Conservation (phyloP, 2,329 filamentous ascomycete genomes). For the Teratosphaeria gauchensis region DNA sequence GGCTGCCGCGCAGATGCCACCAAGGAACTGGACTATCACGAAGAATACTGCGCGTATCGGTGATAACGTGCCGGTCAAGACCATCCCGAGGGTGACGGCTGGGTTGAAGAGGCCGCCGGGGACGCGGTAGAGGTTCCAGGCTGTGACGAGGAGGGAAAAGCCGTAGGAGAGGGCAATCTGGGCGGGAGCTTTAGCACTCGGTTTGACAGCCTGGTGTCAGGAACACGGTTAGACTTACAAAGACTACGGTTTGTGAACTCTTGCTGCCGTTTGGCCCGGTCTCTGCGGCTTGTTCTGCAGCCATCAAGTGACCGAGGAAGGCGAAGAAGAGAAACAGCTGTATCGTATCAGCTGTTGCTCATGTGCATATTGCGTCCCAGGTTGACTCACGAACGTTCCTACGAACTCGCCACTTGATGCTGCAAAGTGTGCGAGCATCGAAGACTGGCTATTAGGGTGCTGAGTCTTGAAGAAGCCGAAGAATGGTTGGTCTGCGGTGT, state of each 20-base stretch:
- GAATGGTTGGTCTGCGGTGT: neutral
- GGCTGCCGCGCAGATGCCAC: constrained; percentile 22
- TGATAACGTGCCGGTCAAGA: constrained; percentile 18
- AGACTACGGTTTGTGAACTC: constrained; percentile 18
- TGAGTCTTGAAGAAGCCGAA: neutral
- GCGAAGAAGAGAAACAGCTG: constrained; percentile 24
- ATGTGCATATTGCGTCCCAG: neutral
- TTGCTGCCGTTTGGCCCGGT: constrained; percentile 10
- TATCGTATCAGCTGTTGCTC: neutral
- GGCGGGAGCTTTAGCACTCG: neutral
- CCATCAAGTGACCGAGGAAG: constrained; percentile 19
- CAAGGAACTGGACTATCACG: constrained; percentile 19
- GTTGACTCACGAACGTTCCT: neutral
- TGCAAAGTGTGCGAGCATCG: neutral
- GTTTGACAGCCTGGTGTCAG: neutral
- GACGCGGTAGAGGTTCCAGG: constrained; percentile 22
- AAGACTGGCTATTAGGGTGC: neutral
- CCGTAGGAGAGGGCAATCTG: constrained; percentile 21
- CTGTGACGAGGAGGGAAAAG: constrained; percentile 22
- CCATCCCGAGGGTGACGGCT: constrained; percentile 24
- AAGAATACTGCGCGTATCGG: constrained; percentile 17
- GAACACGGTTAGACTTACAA: neutral
- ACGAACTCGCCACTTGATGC: neutral
- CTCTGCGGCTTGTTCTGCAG: constrained; percentile 11
- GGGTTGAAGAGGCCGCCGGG: constrained; percentile 20